Conservation (phyloP, 148 eudicot species). For the Polygonum maritimum region DNA sequence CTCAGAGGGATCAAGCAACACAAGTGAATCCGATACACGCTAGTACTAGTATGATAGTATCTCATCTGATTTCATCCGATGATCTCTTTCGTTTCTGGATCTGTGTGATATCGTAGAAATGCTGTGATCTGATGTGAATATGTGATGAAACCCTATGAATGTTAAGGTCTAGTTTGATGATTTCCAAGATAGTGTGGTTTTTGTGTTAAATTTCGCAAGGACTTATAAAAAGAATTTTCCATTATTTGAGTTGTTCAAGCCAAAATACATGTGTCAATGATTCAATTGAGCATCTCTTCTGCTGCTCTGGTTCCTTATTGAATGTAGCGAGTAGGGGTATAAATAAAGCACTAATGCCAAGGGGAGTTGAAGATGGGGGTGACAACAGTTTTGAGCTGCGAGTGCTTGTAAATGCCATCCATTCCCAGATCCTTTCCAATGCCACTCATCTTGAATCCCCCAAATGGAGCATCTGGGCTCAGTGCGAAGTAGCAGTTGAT, state of each 20-base stretch:
- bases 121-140: neutral
- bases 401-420: slow-evolving; percentile 51
- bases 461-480: slow-evolving; percentile 46
- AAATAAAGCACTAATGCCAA: slow-evolving; percentile 24
- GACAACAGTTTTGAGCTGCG: slow-evolving; percentile 55
- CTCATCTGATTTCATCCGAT: neutral
- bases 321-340: neutral
- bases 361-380: slow-evolving; percentile 66
- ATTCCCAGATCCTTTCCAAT: slow-evolving; percentile 56
- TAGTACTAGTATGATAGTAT: neutral
- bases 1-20: slow-evolving; percentile 40
- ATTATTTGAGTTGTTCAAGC: neutral
- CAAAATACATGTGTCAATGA: neutral
- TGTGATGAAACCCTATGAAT: neutral
- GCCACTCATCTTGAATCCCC: slow-evolving; percentile 84
- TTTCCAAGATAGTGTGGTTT: neutral
- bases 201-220: too few relatives aligned
- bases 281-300: neutral
- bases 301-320: neutral
- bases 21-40: slow-evolving; percentile 12
- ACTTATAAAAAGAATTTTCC: neutral
- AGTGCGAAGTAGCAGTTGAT: slow-evolving; percentile 67
- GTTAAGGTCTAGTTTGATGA: neutral
- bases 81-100: neutral
- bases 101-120: neutral